Base-by-base conservation (phyloP, 768 basidiomycete genomes). In the Calocybe indica region DNA sequence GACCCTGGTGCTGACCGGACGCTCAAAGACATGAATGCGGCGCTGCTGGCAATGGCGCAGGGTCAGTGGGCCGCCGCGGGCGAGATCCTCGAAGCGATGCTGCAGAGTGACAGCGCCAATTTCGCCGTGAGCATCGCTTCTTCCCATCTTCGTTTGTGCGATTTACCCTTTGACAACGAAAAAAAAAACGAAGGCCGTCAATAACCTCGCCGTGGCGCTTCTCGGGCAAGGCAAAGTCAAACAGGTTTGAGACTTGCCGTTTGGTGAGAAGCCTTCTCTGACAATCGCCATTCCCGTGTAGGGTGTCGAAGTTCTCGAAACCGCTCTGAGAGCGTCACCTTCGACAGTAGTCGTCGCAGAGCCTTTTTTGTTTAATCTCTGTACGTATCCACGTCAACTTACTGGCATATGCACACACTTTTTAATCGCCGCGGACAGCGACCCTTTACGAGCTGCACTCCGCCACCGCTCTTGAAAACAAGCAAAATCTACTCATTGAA, bases 371-470 rank as follows among this genome's bases (percentile, higher is more conserved):
- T 92, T 92, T 65, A 92, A 92, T 52, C 71, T 92, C 6, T 86
- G 90, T 90, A 60, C 50, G 83, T 66, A 1, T 28, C 47, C 33
- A 41, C 36, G 29, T 37, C 14, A 4, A 43, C n/a, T 36, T 12
- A 9, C 41, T 22, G 9, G 6, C 37, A 13, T 22, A 22, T 22
- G 22, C 4, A 48, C 6, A 2, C 10, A 6, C 31, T 6, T 39
- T 30, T 38, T 31, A 33, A 11, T 43, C 6, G 40, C 38, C 12
- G 35, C 28, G 30, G 36, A 42, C 50, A 90, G 89, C 89, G 1
- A 92, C 90, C 1, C 64, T 92, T 28, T 92, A 92, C 55, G 89
- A 92, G 58, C 75, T 92, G 40, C 82, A 82, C 28, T 87, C 88
- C 2, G 72, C 80, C 1, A 76, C 78, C 1, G 83, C 85, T 2